These are phyloP conservation scores for Ophiostoma sp. DNA, from an alignment of 2,329 filamentous ascomycete genomes.

Conservation along the genomic window DNA sequence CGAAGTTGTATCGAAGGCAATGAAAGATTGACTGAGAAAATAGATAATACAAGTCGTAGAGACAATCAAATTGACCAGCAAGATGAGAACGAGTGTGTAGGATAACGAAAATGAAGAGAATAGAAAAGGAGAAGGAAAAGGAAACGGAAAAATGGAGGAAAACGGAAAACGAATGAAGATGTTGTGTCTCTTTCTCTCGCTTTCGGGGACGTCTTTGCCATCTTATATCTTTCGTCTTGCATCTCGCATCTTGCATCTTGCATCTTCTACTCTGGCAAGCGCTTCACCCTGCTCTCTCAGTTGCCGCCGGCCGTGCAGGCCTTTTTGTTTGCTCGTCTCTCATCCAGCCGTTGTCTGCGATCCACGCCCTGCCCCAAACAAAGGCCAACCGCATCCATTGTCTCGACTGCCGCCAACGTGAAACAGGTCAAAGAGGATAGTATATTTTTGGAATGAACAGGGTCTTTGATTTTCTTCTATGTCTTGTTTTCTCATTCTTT, in stretches of 20 bases:
- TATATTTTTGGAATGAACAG: slow-evolving; percentile 14
- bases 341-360: slow-evolving; percentile 11
- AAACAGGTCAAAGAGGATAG: not conserved
- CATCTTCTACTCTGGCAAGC: not conserved
- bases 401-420: not conserved
- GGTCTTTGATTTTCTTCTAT: not conserved
- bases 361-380: slow-evolving; percentile 15
- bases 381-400: not conserved
- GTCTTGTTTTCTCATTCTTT: not conserved
- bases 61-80: not conserved
- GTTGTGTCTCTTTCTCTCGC: not conserved
- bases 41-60: no score
- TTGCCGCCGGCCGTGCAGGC: not conserved
- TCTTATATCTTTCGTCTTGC: not conserved
- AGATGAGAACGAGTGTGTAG: not conserved
- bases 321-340: not conserved
- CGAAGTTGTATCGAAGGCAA: no score
- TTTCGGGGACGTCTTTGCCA: not conserved
- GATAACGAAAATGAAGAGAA: not conserved
- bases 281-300: not conserved
- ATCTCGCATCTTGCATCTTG: not conserved
- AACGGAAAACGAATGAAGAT: not conserved
- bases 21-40: no score
- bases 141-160: not conserved
- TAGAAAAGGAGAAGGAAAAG: not conserved